phyloP scores from a whole-genome alignment of 768 basidiomycete species.

The Trametes cinnabarina region DNA sequence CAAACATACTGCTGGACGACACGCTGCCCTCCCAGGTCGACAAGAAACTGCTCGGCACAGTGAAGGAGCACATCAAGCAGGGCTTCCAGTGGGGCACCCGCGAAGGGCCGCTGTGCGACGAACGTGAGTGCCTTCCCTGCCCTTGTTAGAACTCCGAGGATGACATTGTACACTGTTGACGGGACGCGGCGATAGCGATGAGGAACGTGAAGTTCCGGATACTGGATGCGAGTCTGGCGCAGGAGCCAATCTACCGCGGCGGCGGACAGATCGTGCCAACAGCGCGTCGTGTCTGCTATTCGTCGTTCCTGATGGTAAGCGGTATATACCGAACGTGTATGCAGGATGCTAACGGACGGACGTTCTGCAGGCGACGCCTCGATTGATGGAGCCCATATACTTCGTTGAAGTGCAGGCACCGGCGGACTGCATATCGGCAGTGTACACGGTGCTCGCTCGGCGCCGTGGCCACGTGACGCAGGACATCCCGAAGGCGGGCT shows the following conservation, averaged over 20 bases:
- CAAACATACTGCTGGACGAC: constrained; percentile 93
- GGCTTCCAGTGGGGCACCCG: constrained; percentile 99
- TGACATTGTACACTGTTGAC: neutral
- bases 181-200: constrained; percentile 62
- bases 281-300: constrained; percentile 97
- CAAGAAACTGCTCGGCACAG: constrained; percentile 84
- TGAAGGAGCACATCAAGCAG: constrained; percentile 95
- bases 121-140: constrained; percentile 70
- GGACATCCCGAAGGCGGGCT: constrained; percentile 97
- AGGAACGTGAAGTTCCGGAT: constrained; percentile 98
- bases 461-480: constrained; percentile 99
- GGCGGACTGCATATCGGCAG: constrained; percentile 96
- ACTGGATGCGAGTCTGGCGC: constrained; percentile 87
- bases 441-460: constrained; percentile 97
- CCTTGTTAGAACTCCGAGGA: neutral
- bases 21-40: constrained; percentile 94
- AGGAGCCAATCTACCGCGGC: constrained; percentile 96
- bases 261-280: constrained; percentile 99
- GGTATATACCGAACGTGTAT: neutral
- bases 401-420: constrained; percentile 99
- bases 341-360: neutral
- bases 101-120: constrained; percentile 97
- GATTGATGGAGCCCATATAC: constrained; percentile 96
- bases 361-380: constrained; percentile 75
- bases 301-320: constrained; percentile 95